Evolutionary conservation across 805 yeast species (phyloP).

Genomic region (Debaryomyces hansenii): DNA sequence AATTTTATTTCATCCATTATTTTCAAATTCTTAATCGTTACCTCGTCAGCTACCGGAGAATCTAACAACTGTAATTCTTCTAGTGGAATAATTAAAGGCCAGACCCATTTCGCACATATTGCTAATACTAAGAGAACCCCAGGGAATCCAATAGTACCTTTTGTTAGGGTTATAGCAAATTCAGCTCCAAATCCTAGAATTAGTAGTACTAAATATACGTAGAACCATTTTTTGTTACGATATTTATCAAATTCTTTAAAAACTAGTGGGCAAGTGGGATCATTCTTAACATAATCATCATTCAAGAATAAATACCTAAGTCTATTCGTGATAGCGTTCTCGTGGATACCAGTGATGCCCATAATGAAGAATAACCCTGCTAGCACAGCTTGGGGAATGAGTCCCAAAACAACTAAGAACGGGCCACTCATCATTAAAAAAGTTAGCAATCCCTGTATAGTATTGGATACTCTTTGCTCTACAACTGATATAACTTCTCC

Average conservation of each 20-base stretch:
- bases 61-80: constrained; percentile 67
- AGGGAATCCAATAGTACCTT: constrained; percentile 94
- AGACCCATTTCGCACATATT: constrained; percentile 54
- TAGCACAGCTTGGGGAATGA: constrained; percentile 89
- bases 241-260: constrained; percentile 29
- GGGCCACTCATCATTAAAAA: constrained; percentile 91
- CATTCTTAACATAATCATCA: constrained; percentile 32
- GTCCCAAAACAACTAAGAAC: constrained; percentile 71
- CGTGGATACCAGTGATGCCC: constrained; percentile 80
- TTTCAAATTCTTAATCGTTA: constrained; percentile 47
- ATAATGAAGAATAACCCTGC: constrained; percentile 91
- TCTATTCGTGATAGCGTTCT: constrained; percentile 62
- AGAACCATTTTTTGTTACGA: constrained; percentile 46
- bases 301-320: constrained; percentile 67
- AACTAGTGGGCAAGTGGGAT: constrained; percentile 36
- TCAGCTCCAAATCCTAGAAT: constrained; percentile 74
- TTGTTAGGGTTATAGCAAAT: constrained; percentile 80
- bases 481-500: constrained; percentile 58
- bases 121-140: constrained; percentile 74
- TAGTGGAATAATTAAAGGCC: constrained; percentile 61
- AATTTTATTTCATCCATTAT: constrained; percentile 10
- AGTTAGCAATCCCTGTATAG: constrained; percentile 79
- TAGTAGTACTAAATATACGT: constrained; percentile 57
- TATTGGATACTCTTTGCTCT: constrained; percentile 86
- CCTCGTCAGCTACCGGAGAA: constrained; percentile 59